Percentiles rank a stretch among this genome's conserved stretches.
phyloP scores from a whole-genome alignment of 75 land plant genomes.

The Ceratopteris richardii region DNA sequence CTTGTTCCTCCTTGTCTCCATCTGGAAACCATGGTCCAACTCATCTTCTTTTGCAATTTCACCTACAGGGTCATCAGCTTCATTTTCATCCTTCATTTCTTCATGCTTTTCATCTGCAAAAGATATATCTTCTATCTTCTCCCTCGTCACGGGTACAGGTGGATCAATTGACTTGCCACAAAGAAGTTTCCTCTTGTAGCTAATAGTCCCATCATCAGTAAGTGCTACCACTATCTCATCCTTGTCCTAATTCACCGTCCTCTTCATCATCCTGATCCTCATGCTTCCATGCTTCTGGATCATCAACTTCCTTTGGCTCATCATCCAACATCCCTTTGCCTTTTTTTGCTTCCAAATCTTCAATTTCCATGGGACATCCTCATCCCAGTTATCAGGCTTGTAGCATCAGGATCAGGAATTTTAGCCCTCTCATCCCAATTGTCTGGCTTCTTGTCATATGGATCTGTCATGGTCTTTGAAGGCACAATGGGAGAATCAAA shows the following conservation, averaged over 20 bases:
- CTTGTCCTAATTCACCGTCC: slow-evolving; percentile 90
- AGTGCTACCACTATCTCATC: slow-evolving; percentile 41
- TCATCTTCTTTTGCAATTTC: slow-evolving; percentile 4
- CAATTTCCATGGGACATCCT: slow-evolving; percentile 88
- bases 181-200: slow-evolving; percentile 8
- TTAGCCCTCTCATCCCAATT: slow-evolving; percentile 97
- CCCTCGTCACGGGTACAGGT: not conserved
- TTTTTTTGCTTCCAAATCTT: slow-evolving; percentile 76
- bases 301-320: slow-evolving; percentile 93
- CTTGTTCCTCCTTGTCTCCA: too few species aligned
- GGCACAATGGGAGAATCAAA: slow-evolving; percentile 87
- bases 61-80: not conserved
- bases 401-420: slow-evolving; percentile 76
- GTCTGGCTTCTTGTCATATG: slow-evolving; percentile 83
- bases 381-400: slow-evolving; percentile 95
- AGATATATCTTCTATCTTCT: slow-evolving; percentile 2
- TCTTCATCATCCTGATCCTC: slow-evolving; percentile 99
- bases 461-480: slow-evolving; percentile 72
- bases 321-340: slow-evolving; percentile 96
- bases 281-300: slow-evolving; percentile 76
- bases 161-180: slow-evolving; percentile 13
- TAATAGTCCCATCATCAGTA: not conserved
- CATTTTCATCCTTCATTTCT: not conserved
- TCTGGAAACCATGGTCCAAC: too few species aligned
- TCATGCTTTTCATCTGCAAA: not conserved